These are phyloP conservation scores for Phytopythium ostracodes DNA, from an alignment of 352 stramenopile species.

Conservation along the genomic window DNA sequence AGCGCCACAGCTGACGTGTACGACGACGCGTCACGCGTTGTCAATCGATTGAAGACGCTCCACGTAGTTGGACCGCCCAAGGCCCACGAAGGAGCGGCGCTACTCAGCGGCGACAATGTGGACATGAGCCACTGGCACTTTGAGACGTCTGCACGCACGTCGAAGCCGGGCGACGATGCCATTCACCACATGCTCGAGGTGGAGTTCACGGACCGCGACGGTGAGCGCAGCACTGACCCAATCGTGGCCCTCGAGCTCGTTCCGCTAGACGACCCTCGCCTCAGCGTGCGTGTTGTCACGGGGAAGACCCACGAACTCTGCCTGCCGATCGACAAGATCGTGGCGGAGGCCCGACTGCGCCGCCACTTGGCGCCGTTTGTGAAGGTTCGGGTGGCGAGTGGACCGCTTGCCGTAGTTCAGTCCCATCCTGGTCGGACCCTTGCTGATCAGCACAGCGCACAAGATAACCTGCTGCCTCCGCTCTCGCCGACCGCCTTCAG, in stretches of 20 bases:
- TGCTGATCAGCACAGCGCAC: too few relatives aligned
- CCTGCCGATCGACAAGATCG: slow-evolving; percentile 34
- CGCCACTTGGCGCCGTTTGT: slow-evolving; percentile 32
- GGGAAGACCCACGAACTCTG: slow-evolving; percentile 35
- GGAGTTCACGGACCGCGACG: slow-evolving; percentile 25
- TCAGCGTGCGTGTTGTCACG: slow-evolving; percentile 30
- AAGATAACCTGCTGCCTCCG: background rate
- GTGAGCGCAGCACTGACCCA: slow-evolving; percentile 18
- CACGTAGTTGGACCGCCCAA: slow-evolving; percentile 9
- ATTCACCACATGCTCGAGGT: slow-evolving; percentile 15
- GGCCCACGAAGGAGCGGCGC: background rate
- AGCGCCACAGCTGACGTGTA: slow-evolving; percentile 26
- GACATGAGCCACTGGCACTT: background rate
- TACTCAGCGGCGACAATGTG: background rate
- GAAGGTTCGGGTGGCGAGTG: slow-evolving; percentile 21
- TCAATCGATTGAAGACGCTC: slow-evolving; percentile 19
- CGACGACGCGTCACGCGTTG: slow-evolving; percentile 24
- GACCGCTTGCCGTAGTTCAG: slow-evolving; percentile 4
- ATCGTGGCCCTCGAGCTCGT: slow-evolving; percentile 32
- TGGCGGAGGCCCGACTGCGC: slow-evolving; percentile 42
- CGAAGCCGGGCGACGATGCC: background rate
- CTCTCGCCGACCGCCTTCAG: background rate
- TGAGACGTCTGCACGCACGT: background rate
- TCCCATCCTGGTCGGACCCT: too few relatives aligned
- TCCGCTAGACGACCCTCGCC: slow-evolving; percentile 40